Evolutionary conservation across 2,329 filamentous ascomycete genomes (phyloP), one percentile per base, ranked within the genome.

Genomic region (Stagonosporopsis chrysanthemi): DNA sequence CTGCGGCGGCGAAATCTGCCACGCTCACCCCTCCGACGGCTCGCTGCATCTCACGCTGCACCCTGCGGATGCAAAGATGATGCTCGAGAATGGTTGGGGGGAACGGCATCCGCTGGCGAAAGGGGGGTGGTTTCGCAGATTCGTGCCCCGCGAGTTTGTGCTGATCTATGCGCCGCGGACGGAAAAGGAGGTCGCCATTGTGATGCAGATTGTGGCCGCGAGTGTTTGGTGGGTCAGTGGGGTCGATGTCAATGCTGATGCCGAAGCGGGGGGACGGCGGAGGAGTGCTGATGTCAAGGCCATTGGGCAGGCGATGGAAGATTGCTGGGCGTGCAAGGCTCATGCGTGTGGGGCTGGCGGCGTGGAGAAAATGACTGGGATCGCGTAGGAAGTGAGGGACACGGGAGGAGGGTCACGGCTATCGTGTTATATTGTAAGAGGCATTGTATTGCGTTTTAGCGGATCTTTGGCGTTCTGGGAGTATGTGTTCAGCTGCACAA

Each of bases 161-260:
- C 88, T 96, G 86, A 81, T 96, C 4, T 96, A 96, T 77, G 90
- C 91, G 17, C 91, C 92, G 2, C 80, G 90, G 68, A 82, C 87
- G 61, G 82, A 86, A 56, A 81, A 83, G 24, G 91, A 96, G 72
- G 75, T 95, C 24, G 81, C 84, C 49, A 82, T 86, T 47, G 83
- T 93, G 4, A 83, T 86, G 72, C 79, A 81, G 63, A 90, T 96
- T 63, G 86, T 95, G 53, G 84, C 87, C 64, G 90, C 91, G 3
- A 89, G 88, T 4, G 85, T 88, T 22, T 94, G 89, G 86, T 92
- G 83, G 81, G 82, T 84, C 48, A 77, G 76, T 59, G 79, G 78
- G 3, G 63, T 75, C 44, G 72, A 77, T 59, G 68, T 75, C 6
- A 56, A 62, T 39, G 61, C 62, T 2, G 62, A 63, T 39, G 60